phyloP scores from a whole-genome alignment of 2,329 filamentous ascomycete species.

The Ramularia endophylla region DNA sequence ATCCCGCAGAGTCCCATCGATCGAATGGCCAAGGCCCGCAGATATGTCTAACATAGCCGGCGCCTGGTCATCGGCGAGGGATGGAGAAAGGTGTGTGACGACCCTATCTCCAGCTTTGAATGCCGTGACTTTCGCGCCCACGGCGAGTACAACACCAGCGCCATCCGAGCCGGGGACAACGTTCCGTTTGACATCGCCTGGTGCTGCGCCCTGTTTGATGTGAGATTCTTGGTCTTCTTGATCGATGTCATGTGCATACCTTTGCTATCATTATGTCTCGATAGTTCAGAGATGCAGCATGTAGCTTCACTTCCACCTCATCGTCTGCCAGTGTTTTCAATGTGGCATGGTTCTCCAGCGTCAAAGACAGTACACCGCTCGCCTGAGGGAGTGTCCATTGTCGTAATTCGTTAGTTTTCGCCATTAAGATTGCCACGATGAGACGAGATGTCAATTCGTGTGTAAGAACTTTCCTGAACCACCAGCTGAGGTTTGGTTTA shows the following conservation, averaged over 20 bases:
- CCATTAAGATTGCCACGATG: no score
- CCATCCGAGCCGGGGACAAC: conserved; percentile 17
- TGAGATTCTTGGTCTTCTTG: background rate
- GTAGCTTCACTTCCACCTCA: conserved; percentile 22
- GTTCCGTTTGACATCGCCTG: conserved; percentile 5
- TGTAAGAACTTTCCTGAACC: no score
- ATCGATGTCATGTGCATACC: conserved; percentile 11
- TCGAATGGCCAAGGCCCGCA: conserved; percentile 8
- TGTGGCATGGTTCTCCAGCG: no score
- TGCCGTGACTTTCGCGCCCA: conserved; percentile 50
- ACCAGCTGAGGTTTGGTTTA: no score
- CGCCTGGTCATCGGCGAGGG: conserved; percentile 5
- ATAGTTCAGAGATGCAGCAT: conserved; percentile 39
- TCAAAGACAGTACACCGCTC: no score
- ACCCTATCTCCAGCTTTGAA: conserved; percentile 54
- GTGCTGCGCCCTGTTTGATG: conserved; percentile 4
- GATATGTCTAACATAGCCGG: conserved; percentile 11
- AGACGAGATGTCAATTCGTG: no score
- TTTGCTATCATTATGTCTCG: conserved; percentile 39
- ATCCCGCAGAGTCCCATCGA: conserved; percentile 59
- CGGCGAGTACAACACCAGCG: conserved; percentile 44
- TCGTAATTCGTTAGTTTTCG: no score
- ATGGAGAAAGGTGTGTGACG: conserved; percentile 20
- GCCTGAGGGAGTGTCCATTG: no score
- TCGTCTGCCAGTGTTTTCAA: conserved; percentile 12